Evolutionary conservation across 139 green algal genomes (phyloP).

Genomic region (Tetratostichococcus sp.): DNA sequence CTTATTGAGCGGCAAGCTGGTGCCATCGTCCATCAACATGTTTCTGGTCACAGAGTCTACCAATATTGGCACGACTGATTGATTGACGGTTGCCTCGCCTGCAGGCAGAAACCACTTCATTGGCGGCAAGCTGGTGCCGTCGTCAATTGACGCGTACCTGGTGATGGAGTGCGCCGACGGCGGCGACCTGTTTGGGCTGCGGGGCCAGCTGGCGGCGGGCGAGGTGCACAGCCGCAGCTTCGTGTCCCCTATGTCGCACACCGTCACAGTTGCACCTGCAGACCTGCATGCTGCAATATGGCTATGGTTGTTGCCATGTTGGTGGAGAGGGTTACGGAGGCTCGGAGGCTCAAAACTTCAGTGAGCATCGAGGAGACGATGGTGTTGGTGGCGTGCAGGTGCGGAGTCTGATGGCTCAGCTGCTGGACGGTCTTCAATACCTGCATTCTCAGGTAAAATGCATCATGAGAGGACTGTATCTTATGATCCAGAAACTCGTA

Average conservation of each 20-base stretch:
- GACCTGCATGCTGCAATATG: too few relatives aligned
- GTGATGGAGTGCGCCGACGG: conserved; percentile 68
- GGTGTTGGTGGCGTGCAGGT: conserved; percentile 64
- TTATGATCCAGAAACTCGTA: too few relatives aligned
- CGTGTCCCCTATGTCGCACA: too few relatives aligned
- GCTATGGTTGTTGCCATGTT: conserved; percentile 2
- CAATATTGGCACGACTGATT: conserved; percentile 55
- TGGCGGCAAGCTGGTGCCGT: conserved; percentile 58
- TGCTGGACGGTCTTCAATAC: conserved; percentile 64
- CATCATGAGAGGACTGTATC: too few relatives aligned
- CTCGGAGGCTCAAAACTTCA: too few relatives aligned
- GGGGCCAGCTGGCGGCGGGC: conserved; percentile 36
- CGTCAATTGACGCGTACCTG: conserved; percentile 80
- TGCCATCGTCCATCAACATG: conserved; percentile 64
- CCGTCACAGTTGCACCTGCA: too few relatives aligned
- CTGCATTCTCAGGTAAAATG: conserved; percentile 48
- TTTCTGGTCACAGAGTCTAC: conserved; percentile 82
- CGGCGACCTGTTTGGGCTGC: conserved; percentile 57
- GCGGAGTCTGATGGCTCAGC: conserved; percentile 64
- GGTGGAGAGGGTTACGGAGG: too few relatives aligned
- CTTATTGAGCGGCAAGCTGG: conserved; percentile 56
- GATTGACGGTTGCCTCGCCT: not conserved
- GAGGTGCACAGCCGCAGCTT: conserved; percentile 51
- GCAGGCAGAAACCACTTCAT: conserved; percentile 51
- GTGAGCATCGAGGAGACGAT: too few relatives aligned